phyloP scores from a whole-genome alignment of 176 grass and related monocot species.

The Ensete ventricosum region DNA sequence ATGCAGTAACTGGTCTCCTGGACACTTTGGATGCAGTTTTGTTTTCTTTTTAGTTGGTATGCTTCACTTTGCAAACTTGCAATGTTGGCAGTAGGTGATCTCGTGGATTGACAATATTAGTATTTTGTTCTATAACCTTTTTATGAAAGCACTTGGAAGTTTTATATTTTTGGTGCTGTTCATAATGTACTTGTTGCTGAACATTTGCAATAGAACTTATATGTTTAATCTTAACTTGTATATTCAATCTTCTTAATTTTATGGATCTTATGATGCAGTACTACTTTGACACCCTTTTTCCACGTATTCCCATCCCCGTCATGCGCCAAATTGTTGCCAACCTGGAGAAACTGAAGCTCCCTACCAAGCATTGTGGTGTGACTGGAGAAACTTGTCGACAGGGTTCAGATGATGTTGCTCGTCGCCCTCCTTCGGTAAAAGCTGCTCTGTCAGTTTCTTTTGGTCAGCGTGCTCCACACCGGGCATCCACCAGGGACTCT shows the following conservation, averaged over 20 bases:
- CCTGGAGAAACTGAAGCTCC: slow-evolving; percentile 85
- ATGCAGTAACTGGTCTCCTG: too few relatives aligned
- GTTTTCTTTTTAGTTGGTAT: too few relatives aligned
- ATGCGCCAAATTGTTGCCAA: slow-evolving; percentile 59
- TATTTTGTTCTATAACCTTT: too few relatives aligned
- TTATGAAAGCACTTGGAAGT: too few relatives aligned
- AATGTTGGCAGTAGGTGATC: too few relatives aligned
- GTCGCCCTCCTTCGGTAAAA: slow-evolving; percentile 87
- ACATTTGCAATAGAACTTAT: too few relatives aligned
- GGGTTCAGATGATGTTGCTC: slow-evolving; percentile 79
- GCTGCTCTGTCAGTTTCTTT: slow-evolving; percentile 93
- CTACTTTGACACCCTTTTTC: slow-evolving; percentile 92
- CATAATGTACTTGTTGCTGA: too few relatives aligned
- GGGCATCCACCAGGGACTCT: slow-evolving; percentile 88
- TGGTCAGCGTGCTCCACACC: slow-evolving; percentile 89
- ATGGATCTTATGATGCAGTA: slow-evolving; percentile 45
- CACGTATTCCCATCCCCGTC: slow-evolving; percentile 69
- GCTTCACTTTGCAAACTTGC: too few relatives aligned
- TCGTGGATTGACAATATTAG: too few relatives aligned
- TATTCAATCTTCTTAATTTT: neutral
- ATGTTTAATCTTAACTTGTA: neutral
- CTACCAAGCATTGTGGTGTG: slow-evolving; percentile 65
- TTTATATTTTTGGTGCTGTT: too few relatives aligned
- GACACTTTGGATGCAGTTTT: too few relatives aligned
- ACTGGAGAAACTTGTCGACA: slow-evolving; percentile 82